phyloP scores from a whole-genome alignment of 2,329 filamentous ascomycete species.

The Rutstroemia sydowiana region DNA sequence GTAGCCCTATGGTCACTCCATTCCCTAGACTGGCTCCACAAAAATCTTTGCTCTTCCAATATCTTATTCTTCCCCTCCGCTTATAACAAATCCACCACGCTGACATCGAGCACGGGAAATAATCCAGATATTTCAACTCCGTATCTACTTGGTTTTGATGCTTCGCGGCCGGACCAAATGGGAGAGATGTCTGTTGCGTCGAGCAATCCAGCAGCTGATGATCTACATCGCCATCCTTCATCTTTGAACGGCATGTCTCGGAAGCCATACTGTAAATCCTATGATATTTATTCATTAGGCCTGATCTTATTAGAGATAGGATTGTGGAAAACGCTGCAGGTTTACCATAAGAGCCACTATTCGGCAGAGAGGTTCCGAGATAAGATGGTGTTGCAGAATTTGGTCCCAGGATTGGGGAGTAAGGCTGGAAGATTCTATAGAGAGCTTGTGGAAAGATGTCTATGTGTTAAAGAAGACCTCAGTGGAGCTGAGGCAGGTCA shows the following conservation, averaged over 20 bases:
- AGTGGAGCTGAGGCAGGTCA: slow-evolving; percentile 33
- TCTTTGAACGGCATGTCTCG: slow-evolving; percentile 34
- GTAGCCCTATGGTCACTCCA: slow-evolving; percentile 44
- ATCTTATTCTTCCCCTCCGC: slow-evolving; percentile 39
- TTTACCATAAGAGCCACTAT: slow-evolving; percentile 37
- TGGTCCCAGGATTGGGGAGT: slow-evolving; percentile 36
- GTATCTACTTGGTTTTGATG: slow-evolving; percentile 36
- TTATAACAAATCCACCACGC: slow-evolving; percentile 25
- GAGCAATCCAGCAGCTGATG: slow-evolving; percentile 32
- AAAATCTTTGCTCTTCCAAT: slow-evolving; percentile 34
- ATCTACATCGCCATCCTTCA: slow-evolving; percentile 41
- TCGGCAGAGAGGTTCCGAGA: slow-evolving; percentile 37
- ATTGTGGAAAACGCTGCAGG: slow-evolving; percentile 37
- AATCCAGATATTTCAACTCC: slow-evolving; percentile 35
- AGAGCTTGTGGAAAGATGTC: slow-evolving; percentile 37
- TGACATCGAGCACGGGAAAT: slow-evolving; percentile 25
- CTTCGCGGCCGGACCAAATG: slow-evolving; percentile 33
- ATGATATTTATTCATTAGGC: slow-evolving; percentile 40
- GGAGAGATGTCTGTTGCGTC: slow-evolving; percentile 34
- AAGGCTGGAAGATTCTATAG: slow-evolving; percentile 36
- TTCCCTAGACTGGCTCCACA: slow-evolving; percentile 46
- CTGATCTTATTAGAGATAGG: slow-evolving; percentile 43
- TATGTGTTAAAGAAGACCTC: slow-evolving; percentile 34
- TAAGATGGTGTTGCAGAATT: slow-evolving; percentile 34
- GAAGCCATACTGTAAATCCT: slow-evolving; percentile 34